These are phyloP conservation scores for Syzygium oleosum DNA, from an alignment of 345 rosid species.

Conservation along the genomic window DNA sequence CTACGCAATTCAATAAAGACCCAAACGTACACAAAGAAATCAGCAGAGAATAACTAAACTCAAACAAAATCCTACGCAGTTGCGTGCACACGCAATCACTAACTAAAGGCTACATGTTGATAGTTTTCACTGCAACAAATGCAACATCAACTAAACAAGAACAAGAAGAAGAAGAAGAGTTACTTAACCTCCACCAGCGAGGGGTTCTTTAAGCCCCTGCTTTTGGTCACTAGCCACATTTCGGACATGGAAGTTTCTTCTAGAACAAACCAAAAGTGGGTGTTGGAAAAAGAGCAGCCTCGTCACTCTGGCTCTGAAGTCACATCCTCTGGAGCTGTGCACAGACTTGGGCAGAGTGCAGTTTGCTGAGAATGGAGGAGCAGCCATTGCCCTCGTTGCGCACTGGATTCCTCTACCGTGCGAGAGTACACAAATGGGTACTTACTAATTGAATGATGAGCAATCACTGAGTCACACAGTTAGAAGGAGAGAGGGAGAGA, in stretches of 20 bases:
- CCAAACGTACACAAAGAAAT: not conserved
- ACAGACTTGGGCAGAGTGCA: constrained; percentile 5
- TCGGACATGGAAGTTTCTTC: constrained; percentile 10
- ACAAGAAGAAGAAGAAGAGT: constrained; percentile 4
- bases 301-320: constrained; percentile 12
- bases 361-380: constrained; percentile 19
- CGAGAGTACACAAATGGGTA: not conserved
- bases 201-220: constrained; percentile 21
- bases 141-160: not conserved
- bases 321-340: constrained; percentile 10
- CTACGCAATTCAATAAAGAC: not conserved
- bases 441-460: not conserved
- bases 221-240: constrained; percentile 32
- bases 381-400: constrained; percentile 14
- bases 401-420: not conserved
- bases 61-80: not conserved
- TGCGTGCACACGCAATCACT: not conserved
- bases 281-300: constrained; percentile 16
- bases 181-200: constrained; percentile 8
- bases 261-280: constrained; percentile 10
- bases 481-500: not conserved
- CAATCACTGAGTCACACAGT: not conserved
- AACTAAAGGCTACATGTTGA: not conserved
- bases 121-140: not conserved
- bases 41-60: not conserved